Evolutionary conservation across 2,329 filamentous ascomycete species (phyloP).

Genomic region (Fusarium liriodendri): DNA sequence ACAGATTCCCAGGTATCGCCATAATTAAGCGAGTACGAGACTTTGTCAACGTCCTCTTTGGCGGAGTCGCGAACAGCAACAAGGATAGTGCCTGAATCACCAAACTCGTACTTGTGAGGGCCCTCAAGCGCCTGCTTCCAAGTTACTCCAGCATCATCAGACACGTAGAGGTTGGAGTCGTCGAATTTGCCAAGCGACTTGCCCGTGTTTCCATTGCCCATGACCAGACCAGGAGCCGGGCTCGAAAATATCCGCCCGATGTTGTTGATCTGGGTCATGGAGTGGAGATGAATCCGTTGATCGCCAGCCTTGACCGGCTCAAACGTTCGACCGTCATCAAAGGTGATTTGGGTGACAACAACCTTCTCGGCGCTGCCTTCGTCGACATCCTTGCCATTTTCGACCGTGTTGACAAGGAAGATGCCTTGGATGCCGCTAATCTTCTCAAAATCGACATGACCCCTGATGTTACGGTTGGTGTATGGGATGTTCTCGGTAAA

Average conservation of each 20-base stretch:
- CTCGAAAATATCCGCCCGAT: slow-evolving; percentile 91
- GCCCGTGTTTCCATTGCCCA: slow-evolving; percentile 94
- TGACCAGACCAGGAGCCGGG: slow-evolving; percentile 89
- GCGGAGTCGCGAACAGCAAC: slow-evolving; percentile 83
- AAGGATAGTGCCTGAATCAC: slow-evolving; percentile 89
- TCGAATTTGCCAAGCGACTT: slow-evolving; percentile 75
- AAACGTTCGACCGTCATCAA: slow-evolving; percentile 93
- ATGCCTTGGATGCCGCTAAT: slow-evolving; percentile 92
- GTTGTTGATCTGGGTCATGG: slow-evolving; percentile 86
- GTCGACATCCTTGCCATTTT: slow-evolving; percentile 84
- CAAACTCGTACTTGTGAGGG: slow-evolving; percentile 96
- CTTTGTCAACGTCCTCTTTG: slow-evolving; percentile 66
- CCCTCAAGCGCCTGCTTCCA: slow-evolving; percentile 83
- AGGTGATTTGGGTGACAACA: slow-evolving; percentile 85
- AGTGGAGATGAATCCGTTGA: slow-evolving; percentile 86
- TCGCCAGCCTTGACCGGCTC: slow-evolving; percentile 75
- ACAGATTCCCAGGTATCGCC: slow-evolving; percentile 83
- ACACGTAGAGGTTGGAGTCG: slow-evolving; percentile 86
- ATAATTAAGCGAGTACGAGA: slow-evolving; percentile 87
- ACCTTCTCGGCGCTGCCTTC: slow-evolving; percentile 69
- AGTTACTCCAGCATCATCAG: slow-evolving; percentile 87
- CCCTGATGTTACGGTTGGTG: slow-evolving; percentile 83
- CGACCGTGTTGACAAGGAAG: slow-evolving; percentile 87
- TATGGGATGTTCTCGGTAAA: slow-evolving; percentile 93
- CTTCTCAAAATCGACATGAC: slow-evolving; percentile 95